Evolutionary conservation across 352 stramenopile species (phyloP).

Genomic region (Globisporangium irregulare): DNA sequence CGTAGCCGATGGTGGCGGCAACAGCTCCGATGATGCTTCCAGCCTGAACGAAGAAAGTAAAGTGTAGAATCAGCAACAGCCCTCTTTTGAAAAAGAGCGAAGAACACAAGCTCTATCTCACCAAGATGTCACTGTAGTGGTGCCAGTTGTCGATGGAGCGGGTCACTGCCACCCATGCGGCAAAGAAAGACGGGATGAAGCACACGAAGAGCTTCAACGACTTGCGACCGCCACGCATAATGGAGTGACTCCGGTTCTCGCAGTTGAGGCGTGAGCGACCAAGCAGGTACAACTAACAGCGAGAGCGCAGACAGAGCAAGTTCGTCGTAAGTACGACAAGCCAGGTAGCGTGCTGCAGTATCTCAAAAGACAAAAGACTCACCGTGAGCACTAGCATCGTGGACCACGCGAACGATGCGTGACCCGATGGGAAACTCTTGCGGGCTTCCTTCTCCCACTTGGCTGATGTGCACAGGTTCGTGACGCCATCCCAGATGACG

Average conservation of each 20-base stretch:
- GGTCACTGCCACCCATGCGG: conserved; percentile 68
- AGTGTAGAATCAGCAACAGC: not conserved
- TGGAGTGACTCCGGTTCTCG: conserved; percentile 44
- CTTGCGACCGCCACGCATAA: conserved; percentile 49
- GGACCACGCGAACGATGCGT: conserved; percentile 69
- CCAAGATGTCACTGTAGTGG: conserved; percentile 79
- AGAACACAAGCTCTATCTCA: conserved; percentile 16
- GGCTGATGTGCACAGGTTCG: conserved; percentile 48
- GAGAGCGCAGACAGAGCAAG: conserved; percentile 7
- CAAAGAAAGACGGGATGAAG: conserved; percentile 54
- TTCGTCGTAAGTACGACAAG: not conserved
- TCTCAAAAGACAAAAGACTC: not conserved
- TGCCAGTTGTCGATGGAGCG: conserved; percentile 86
- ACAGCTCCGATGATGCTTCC: conserved; percentile 65
- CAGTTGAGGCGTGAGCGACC: conserved; percentile 60
- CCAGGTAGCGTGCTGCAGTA: not conserved
- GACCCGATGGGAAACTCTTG: conserved; percentile 74
- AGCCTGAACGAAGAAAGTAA: conserved; percentile 17
- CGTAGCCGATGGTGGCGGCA: conserved; percentile 50
- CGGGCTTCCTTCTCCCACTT: conserved; percentile 56
- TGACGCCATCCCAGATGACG: conserved; percentile 63
- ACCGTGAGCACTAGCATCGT: conserved; percentile 77
- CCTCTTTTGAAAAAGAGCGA: not conserved
- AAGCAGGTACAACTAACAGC: conserved; percentile 59
- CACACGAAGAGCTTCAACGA: conserved; percentile 68